Evolutionary conservation across 768 basidiomycete species (phyloP).

Genomic region (Leucosporidium scottii): DNA sequence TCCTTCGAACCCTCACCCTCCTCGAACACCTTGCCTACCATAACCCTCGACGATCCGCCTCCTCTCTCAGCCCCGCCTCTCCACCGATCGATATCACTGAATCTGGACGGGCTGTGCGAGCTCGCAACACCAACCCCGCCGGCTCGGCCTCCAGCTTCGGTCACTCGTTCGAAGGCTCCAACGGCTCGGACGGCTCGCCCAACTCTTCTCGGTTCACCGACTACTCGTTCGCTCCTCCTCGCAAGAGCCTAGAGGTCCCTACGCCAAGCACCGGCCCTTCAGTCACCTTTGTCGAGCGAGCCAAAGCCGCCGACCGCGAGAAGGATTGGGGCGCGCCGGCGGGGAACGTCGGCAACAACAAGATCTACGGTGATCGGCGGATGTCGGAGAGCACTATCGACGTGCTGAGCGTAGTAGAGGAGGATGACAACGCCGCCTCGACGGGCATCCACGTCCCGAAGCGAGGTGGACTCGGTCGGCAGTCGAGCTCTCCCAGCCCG

Average conservation of each 20-base stretch:
- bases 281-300: background rate
- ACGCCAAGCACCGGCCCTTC: background rate
- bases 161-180: no score
- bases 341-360: background rate
- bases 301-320: background rate
- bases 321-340: background rate
- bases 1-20: background rate
- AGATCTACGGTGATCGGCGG: slow-evolving; percentile 4
- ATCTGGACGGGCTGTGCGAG: background rate
- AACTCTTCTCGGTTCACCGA: background rate
- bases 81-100: background rate
- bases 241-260: background rate
- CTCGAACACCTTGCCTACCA: background rate
- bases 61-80: background rate
- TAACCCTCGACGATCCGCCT: background rate
- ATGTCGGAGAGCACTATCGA: slow-evolving; percentile 27
- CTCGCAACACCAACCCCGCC: background rate
- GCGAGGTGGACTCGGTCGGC: slow-evolving; percentile 6
- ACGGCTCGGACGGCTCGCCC: background rate
- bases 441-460: background rate
- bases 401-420: slow-evolving; percentile 24
- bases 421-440: slow-evolving; percentile 6
- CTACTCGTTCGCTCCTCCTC: background rate
- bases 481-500: background rate
- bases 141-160: background rate